Base-by-base conservation (phyloP, 2,329 filamentous ascomycete genomes). In the Alternaria viburni region DNA sequence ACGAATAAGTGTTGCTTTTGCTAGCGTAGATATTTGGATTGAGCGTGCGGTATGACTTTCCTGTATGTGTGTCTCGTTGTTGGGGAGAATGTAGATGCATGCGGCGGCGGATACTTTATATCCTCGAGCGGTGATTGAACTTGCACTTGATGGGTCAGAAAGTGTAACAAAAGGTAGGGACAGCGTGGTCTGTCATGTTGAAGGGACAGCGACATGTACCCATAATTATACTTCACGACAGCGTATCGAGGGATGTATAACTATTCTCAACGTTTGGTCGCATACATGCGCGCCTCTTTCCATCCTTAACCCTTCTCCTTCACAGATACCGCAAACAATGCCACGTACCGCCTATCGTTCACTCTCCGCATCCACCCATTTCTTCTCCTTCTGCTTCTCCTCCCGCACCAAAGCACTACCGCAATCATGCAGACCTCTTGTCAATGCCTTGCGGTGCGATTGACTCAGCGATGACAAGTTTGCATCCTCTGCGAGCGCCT, bases 71-170 rank as follows among this genome's bases (percentile, higher is more conserved):
- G 32, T 17, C 5, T 17, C 0, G 36, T 41, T 41, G 0, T 41
- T 6, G 36, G n/a, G 1, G 9, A 41, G 36, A 0, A 6, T 41
- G 36, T 3, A 3, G 0, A 0, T 41, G 4, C n/a, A 9, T 41
- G 5, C 5, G 17, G 36, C 36, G 8, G 36, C 0, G 36, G 36
- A 3, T 8, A 41, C 36, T 41, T 41, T 41, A 1, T 41, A 41
- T 0, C n/a, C 8, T 17, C 0, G 0, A 41, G 36, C 36, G 4
- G 36, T 41, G 36, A 41, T 41, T 17, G 36, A 41, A 41, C 36
- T 17, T 41, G 36, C 36, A 41, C n/a, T 46, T 46, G 44, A 46
- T 1, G 44, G 19, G 21, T 9, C 6, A n/a, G 44, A n/a, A 9
- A 9, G 44, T 23, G 4, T 46, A 21, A 46, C 19, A 23, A 21